Conservation (phyloP, 106 monocot species). For the Iris macrosiphon region DNA sequence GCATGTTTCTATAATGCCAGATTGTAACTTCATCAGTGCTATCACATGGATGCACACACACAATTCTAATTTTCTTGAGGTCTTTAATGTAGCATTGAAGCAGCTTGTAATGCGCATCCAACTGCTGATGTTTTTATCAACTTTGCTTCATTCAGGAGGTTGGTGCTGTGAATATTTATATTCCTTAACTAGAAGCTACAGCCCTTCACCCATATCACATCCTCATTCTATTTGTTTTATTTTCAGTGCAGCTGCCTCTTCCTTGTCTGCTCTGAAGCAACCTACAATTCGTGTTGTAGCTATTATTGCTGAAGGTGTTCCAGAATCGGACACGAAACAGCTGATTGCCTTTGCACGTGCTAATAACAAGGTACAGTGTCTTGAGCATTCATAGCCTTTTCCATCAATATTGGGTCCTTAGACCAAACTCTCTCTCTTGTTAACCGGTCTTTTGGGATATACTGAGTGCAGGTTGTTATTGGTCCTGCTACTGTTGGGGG, state of each 20-base stretch:
- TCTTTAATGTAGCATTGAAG: conserved; percentile 67
- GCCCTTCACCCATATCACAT: not conserved
- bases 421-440: not conserved
- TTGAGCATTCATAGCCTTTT: not conserved
- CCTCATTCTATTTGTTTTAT: conserved; percentile 2
- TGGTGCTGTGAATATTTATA: not conserved
- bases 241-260: conserved; percentile 54
- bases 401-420: not conserved
- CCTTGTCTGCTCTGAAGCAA: conserved; percentile 52
- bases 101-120: conserved; percentile 80
- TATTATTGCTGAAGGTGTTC: conserved; percentile 60
- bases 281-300: conserved; percentile 49
- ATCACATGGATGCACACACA: conserved; percentile 6
- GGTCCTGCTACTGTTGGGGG: conserved; percentile 99
- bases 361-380: conserved; percentile 44
- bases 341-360: conserved; percentile 42
- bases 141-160: conserved; percentile 98
- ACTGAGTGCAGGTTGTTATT: conserved; percentile 65
- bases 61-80: conserved; percentile 11
- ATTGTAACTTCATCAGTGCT: no score
- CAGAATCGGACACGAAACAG: conserved; percentile 42
- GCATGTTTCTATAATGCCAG: no score
- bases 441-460: not conserved
- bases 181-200: not conserved
- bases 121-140: conserved; percentile 99